Evolutionary conservation across 225 moss, liverwort and hornwort genomes (phyloP), one percentile per base, ranked within the genome.

Genomic region (Sphagnum tenellum): DNA sequence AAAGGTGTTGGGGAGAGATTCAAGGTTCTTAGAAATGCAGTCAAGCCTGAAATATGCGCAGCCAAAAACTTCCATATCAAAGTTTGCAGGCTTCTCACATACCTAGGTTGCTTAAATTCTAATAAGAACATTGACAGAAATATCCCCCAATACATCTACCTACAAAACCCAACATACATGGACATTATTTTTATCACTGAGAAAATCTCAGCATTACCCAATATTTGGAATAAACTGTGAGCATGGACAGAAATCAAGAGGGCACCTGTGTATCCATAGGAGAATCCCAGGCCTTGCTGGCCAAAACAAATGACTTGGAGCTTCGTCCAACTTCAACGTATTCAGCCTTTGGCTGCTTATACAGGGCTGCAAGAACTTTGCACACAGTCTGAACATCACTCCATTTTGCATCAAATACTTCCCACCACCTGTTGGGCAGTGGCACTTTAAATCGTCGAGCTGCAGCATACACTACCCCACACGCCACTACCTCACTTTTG

Each of bases 381-480:
- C 98, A 98, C 47, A 90, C 98, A 60, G 75, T 80, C 63, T 93
- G 93, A 63, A 98, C 79, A 52, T 93, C 98, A 66, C 79, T 77
- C 87, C 90, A 93, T 67, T 78, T 88, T 7, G 90, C 90, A 79
- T 98, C 98, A 74, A 98, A 98, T 45, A 90, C 90, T 78, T 90
- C 90, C 98, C 87, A 93, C 98, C 98, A 98, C 77, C 76, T 75
- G 64, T 90, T 87, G 1, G 98, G 98, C 57, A 93, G 66, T 9
- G 89, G 61, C 56, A 98, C 86, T 73, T 72, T 72, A 63, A 87
- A 90, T 66, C 86, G 88, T 63, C 98, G 83, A 71, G 93, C 90
- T 47, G 92, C 93, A 72, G 93, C 98, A 74, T 90, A 88, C 56
- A 98, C 93, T 60, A 93, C 98, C 66, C 98, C 98, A 77, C 98